These are phyloP conservation scores for Lentinula boryana DNA, from an alignment of 768 basidiomycete genomes.

Conservation along the genomic window DNA sequence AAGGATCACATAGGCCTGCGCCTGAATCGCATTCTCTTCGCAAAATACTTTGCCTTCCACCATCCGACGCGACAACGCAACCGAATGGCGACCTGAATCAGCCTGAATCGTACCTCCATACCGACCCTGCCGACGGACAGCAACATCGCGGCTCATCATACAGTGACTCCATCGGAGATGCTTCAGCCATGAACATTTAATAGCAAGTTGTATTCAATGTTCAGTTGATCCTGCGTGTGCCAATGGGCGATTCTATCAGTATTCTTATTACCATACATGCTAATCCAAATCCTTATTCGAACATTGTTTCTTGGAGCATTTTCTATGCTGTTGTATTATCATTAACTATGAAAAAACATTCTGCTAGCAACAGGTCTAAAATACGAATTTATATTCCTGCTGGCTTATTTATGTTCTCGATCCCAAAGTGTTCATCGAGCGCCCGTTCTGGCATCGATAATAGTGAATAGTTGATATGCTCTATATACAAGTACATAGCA, in stretches of 20 bases:
- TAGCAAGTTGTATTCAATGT: background rate
- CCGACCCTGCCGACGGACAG: background rate
- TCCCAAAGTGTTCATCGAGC: background rate
- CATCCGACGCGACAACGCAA: background rate
- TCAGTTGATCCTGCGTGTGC: no score
- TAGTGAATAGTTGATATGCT: no score
- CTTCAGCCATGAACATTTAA: background rate
- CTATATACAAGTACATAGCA: no score
- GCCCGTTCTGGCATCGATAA: background rate
- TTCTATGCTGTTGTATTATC: no score
- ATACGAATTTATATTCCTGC: no score
- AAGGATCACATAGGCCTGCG: background rate
- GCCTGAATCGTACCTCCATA: background rate
- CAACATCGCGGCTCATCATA: background rate
- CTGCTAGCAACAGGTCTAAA: no score
- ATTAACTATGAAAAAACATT: no score
- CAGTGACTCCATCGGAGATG: background rate
- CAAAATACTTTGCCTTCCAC: constrained; percentile 2
- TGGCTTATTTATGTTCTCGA: no score
- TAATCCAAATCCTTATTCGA: background rate
- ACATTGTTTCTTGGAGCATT: no score
- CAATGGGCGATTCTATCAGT: no score
- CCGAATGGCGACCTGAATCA: background rate
- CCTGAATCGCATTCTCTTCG: background rate
- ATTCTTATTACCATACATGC: no score